Evolutionary conservation across 257 asterid species (phyloP).

Genomic region (Verbena officinalis): DNA sequence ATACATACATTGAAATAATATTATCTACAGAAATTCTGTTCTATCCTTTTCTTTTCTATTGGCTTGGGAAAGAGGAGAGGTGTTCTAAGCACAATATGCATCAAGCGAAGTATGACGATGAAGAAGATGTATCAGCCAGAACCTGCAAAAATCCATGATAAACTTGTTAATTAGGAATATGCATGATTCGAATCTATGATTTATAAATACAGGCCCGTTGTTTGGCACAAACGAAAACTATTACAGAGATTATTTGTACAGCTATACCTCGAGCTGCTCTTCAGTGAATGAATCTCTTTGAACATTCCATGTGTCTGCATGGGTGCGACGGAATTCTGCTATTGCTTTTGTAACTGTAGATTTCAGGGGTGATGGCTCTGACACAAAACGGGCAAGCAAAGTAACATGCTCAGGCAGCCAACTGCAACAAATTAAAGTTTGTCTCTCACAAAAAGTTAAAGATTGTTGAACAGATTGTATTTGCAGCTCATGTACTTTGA

Average conservation of each 20-base stretch:
- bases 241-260: neutral
- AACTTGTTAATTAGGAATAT: conserved; percentile 5
- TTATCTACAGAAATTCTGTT: conserved; percentile 6
- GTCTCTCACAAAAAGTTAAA: neutral
- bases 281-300: conserved; percentile 90
- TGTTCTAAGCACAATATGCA: conserved; percentile 21
- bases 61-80: neutral
- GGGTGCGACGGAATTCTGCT: conserved; percentile 98
- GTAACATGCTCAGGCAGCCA: conserved; percentile 98
- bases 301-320: conserved; percentile 97
- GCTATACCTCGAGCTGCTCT: conserved; percentile 94
- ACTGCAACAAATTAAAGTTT: conserved; percentile 45
- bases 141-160: conserved; percentile 60
- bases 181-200: conserved; percentile 2
- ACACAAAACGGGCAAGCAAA: conserved; percentile 81
- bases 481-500: neutral
- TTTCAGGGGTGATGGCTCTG: conserved; percentile 90
- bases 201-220: conserved; percentile 15
- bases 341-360: conserved; percentile 98
- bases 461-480: neutral
- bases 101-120: conserved; percentile 98
- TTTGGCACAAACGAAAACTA: neutral
- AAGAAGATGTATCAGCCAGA: conserved; percentile 91
- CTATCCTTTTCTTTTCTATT: conserved; percentile 11
- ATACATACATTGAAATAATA: neutral